Evolutionary conservation across 2,329 filamentous ascomycete genomes (phyloP).

Genomic region (Tolypocladium tropicale): DNA sequence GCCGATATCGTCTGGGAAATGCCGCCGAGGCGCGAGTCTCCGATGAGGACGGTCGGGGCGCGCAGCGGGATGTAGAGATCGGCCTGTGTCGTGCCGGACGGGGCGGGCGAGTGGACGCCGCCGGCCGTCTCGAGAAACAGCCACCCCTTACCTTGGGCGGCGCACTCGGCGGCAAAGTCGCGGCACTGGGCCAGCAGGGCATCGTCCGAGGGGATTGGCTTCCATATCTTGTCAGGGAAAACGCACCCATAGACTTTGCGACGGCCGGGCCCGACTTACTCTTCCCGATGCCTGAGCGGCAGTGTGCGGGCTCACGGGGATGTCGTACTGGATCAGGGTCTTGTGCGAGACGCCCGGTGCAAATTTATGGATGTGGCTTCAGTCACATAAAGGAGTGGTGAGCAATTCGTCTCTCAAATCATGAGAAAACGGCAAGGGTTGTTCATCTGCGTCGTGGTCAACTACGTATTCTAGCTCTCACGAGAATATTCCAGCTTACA

Average conservation of each 20-base stretch:
- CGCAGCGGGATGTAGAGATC: conserved; percentile 67
- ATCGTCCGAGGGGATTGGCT: conserved; percentile 41
- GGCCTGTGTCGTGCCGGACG: conserved; percentile 65
- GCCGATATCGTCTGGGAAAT: conserved; percentile 74
- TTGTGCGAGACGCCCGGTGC: conserved; percentile 35
- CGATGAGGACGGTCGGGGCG: conserved; percentile 64
- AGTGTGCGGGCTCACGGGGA: conserved; percentile 69
- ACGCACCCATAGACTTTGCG: conserved; percentile 1
- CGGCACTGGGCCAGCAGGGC: conserved; percentile 32
- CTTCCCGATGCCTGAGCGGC: conserved; percentile 44
- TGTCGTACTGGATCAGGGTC: conserved; percentile 61
- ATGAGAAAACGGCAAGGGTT: background rate
- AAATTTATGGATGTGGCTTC: conserved; percentile 55
- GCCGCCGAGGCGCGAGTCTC: conserved; percentile 65
- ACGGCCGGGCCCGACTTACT: conserved; percentile 16
- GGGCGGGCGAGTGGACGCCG: conserved; percentile 69
- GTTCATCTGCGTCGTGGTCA: background rate
- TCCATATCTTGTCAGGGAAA: background rate
- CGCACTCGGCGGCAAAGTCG: conserved; percentile 30
- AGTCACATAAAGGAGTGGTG: background rate
- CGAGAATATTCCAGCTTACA: conserved; percentile 25
- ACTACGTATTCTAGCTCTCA: background rate
- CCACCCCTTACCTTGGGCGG: conserved; percentile 37
- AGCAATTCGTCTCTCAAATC: background rate
- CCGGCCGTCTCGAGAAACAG: conserved; percentile 73